Conservation (phyloP, 139 green algal genomes). For the Astrephomene gubernaculifera region DNA sequence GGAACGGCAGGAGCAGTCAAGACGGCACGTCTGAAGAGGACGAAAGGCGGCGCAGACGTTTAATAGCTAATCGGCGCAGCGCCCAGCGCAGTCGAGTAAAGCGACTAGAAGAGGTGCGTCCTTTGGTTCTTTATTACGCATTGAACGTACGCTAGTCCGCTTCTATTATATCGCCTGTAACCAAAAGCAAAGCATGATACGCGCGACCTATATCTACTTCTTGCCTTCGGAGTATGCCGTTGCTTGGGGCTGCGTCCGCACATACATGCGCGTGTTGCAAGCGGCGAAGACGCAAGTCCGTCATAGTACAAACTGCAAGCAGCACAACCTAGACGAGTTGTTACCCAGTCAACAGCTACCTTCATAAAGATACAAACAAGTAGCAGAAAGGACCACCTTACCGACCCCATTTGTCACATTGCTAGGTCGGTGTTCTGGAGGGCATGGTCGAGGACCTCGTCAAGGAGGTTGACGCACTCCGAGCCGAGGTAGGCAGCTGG, state of each 20-base stretch:
- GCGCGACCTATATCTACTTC: too few species aligned
- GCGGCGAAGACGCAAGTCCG: too few species aligned
- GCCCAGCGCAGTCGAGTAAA: constrained; percentile 23
- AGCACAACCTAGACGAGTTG: too few species aligned
- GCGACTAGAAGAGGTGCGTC: constrained; percentile 34
- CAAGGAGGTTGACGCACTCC: constrained; percentile 37
- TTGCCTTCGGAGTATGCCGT: constrained; percentile 9
- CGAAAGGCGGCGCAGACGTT: neutral
- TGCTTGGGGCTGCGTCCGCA: neutral
- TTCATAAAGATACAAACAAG: neutral
- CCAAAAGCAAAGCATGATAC: too few species aligned
- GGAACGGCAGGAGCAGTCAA: neutral
- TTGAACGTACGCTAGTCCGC: too few species aligned
- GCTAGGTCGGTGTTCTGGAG: constrained; percentile 26
- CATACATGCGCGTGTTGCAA: neutral
- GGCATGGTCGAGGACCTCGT: neutral
- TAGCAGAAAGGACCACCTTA: neutral
- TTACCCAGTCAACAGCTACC: too few species aligned
- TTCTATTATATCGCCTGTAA: neutral
- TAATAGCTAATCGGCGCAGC: constrained; percentile 15
- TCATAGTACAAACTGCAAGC: too few species aligned
- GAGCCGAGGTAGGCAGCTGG: neutral
- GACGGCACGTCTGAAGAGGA: constrained; percentile 21
- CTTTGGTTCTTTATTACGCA: too few species aligned
- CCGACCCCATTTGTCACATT: neutral